These are phyloP conservation scores for Narthecium ossifragum DNA, from an alignment of 106 monocot species.

Conservation along the genomic window DNA sequence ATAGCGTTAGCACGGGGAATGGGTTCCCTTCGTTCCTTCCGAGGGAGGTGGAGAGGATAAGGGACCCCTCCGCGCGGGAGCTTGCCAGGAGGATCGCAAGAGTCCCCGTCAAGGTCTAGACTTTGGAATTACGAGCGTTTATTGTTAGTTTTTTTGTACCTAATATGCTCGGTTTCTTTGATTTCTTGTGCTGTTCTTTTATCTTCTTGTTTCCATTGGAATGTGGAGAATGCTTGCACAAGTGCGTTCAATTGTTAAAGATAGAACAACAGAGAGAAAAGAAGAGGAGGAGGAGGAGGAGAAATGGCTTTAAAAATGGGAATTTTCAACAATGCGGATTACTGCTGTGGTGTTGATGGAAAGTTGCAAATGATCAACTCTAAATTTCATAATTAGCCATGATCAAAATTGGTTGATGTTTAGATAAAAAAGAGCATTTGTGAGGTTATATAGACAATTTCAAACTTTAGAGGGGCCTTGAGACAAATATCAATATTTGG, in stretches of 20 bases:
- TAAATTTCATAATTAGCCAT: neutral
- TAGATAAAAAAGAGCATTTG: neutral
- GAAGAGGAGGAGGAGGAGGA: no score
- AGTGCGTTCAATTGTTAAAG: no score
- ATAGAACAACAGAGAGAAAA: no score
- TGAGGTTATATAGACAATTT: neutral
- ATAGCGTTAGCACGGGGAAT: conserved; percentile 7
- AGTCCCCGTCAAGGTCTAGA: conserved; percentile 57
- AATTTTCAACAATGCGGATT: no score
- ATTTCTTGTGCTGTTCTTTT: no score
- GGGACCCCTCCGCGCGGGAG: conserved; percentile 42
- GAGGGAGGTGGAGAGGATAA: conserved; percentile 62
- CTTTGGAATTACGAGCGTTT: neutral
- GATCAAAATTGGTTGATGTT: neutral
- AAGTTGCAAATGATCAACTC: no score
- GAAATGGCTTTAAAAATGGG: no score
- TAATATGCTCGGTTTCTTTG: neutral
- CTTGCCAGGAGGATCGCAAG: conserved; percentile 77
- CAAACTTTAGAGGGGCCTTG: no score
- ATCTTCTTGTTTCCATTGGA: neutral
- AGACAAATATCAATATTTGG: neutral
- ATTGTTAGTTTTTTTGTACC: neutral
- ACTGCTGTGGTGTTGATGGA: no score
- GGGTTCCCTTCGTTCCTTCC: conserved; percentile 84
- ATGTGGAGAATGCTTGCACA: neutral